phyloP scores from a whole-genome alignment of 1,139 yeast genomes.

The Geotrichum cucujoidarum region DNA sequence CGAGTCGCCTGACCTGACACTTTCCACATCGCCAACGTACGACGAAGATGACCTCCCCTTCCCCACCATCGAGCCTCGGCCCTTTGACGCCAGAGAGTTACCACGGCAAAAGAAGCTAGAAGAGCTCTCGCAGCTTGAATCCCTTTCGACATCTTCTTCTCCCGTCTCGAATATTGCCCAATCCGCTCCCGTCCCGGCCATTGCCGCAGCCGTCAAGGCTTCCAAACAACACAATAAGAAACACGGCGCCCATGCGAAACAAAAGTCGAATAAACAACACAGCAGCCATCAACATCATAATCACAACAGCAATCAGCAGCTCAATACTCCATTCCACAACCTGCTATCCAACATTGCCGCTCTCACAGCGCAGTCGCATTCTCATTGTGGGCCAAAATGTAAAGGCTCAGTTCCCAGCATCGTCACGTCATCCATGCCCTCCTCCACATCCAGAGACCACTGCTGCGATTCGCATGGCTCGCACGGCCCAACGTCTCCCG shows the following conservation, averaged over 20 bases:
- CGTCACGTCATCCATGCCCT: constrained; percentile 1
- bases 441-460: neutral
- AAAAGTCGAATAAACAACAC: neutral
- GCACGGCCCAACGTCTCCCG: neutral
- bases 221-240: constrained; percentile 1
- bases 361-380: constrained; percentile 1
- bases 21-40: neutral
- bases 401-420: constrained; percentile 1
- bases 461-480: neutral
- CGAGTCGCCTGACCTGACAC: neutral
- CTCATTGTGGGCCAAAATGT: neutral
- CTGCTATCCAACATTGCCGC: constrained; percentile 13
- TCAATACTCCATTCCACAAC: constrained; percentile 9
- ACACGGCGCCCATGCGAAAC: neutral
- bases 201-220: constrained; percentile 17
- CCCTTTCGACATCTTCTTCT: constrained; percentile 12
- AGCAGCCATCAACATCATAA: neutral
- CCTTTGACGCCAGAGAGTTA: constrained; percentile 16
- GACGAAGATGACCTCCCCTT: constrained; percentile 12
- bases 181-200: constrained; percentile 18
- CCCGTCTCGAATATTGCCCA: constrained; percentile 10
- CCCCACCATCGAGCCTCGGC: constrained; percentile 16
- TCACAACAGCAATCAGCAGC: constrained; percentile 6
- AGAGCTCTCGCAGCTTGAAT: constrained; percentile 16
- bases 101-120: constrained; percentile 18